phyloP scores from a whole-genome alignment of 768 basidiomycete species.

The Mycena rosella region DNA sequence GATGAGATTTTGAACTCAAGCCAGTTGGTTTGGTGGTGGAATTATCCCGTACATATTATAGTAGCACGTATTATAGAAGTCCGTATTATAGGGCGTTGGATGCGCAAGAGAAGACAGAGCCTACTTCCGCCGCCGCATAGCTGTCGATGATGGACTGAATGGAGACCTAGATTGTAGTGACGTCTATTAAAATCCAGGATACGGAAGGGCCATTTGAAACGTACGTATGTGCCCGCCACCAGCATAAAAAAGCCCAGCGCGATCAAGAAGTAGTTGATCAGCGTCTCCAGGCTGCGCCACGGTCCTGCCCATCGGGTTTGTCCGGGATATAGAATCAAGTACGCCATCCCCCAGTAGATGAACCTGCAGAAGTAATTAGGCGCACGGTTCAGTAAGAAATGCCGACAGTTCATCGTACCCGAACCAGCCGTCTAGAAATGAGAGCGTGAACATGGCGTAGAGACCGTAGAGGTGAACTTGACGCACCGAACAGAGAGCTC shows the following conservation, averaged over 20 bases:
- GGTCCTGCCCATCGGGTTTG: conserved; percentile 43
- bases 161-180: conserved; percentile 44
- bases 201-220: neutral
- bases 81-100: conserved; percentile 48
- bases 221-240: conserved; percentile 49
- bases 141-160: conserved; percentile 52
- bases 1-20: too few species aligned
- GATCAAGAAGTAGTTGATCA: conserved; percentile 48
- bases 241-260: conserved; percentile 46
- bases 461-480: neutral
- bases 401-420: conserved; percentile 28
- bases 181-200: too few species aligned
- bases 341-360: conserved; percentile 53
- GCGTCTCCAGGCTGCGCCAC: conserved; percentile 44
- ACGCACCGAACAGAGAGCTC: conserved; percentile 49
- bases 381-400: neutral
- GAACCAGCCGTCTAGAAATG: conserved; percentile 38
- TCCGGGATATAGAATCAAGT: conserved; percentile 47
- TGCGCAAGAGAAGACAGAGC: conserved; percentile 50
- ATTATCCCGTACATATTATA: too few species aligned
- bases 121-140: conserved; percentile 46
- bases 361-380: conserved; percentile 28
- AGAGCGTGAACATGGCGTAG: neutral
- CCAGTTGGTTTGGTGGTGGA: too few species aligned
- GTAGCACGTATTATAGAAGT: conserved; percentile 23